These are phyloP conservation scores for Stemphylium vesicarium DNA, from an alignment of 2,329 filamentous ascomycete genomes.

Conservation along the genomic window DNA sequence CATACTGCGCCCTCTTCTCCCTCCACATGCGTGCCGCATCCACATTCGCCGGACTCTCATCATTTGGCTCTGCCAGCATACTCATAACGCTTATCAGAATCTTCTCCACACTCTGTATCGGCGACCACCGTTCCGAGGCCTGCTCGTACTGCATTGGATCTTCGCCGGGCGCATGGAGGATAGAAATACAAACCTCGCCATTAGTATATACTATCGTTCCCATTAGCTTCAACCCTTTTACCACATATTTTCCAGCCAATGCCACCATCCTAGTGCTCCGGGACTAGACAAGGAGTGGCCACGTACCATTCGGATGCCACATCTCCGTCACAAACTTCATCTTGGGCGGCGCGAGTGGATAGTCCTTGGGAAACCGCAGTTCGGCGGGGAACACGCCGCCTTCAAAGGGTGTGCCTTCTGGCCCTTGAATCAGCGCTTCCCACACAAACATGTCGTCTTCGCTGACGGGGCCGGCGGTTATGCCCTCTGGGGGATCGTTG, in stretches of 20 bases:
- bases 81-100: conserved; percentile 92
- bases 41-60: conserved; percentile 93
- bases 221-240: background rate
- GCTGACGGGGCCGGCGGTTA: conserved; percentile 88
- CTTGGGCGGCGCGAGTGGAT: conserved; percentile 85
- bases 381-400: conserved; percentile 91
- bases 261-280: background rate
- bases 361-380: conserved; percentile 81
- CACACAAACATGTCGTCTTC: conserved; percentile 96
- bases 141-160: conserved; percentile 94
- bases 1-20: conserved; percentile 79
- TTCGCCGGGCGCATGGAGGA: conserved; percentile 92
- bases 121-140: conserved; percentile 89
- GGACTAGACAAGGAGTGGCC: background rate
- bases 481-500: conserved; percentile 95
- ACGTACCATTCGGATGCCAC: conserved; percentile 87
- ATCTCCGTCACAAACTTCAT: conserved; percentile 86
- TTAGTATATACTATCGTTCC: conserved; percentile 70
- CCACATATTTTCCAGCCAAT: too few species aligned
- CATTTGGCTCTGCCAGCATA: conserved; percentile 89
- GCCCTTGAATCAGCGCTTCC: conserved; percentile 96
- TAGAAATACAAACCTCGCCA: conserved; percentile 94
- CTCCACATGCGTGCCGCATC: conserved; percentile 90
- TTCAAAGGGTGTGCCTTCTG: conserved; percentile 94
- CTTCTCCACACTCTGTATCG: conserved; percentile 93